Conservation (phyloP, 768 basidiomycete species). For the Rhodotorula diobovata region DNA sequence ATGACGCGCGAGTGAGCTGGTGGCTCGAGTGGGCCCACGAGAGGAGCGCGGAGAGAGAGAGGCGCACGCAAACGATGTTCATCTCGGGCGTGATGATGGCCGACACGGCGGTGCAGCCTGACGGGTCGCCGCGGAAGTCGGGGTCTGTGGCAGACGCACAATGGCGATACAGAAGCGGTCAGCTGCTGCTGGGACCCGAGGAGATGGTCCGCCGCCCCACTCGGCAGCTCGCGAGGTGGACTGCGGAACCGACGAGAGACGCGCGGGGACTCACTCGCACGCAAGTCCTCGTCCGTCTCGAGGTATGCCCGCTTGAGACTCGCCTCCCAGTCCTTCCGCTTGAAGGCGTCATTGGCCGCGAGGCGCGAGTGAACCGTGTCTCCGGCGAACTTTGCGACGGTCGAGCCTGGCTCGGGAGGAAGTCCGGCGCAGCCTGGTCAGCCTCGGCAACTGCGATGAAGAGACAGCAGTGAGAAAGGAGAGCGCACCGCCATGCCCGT, state of each 20-base stretch:
- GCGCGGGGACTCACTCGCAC: slow-evolving; percentile 58
- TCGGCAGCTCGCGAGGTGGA: too few relatives aligned
- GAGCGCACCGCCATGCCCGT: slow-evolving; percentile 95
- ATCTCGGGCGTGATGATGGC: slow-evolving; percentile 71
- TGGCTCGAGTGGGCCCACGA: too few relatives aligned
- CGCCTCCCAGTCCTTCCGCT: slow-evolving; percentile 62
- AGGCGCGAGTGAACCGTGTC: slow-evolving; percentile 75
- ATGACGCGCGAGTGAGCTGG: too few relatives aligned
- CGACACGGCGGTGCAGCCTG: slow-evolving; percentile 92
- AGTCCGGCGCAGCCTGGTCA: not conserved
- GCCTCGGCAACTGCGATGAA: too few relatives aligned
- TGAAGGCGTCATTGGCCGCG: slow-evolving; percentile 66
- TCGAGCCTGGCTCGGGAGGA: slow-evolving; percentile 58
- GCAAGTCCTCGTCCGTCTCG: slow-evolving; percentile 88
- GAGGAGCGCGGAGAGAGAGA: not conserved
- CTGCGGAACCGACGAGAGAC: not conserved
- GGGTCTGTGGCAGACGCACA: slow-evolving; percentile 57
- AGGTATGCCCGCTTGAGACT: slow-evolving; percentile 86
- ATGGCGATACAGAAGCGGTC: too few relatives aligned
- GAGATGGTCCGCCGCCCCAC: too few relatives aligned
- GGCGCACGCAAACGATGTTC: slow-evolving; percentile 55
- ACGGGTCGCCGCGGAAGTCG: slow-evolving; percentile 80
- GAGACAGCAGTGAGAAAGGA: slow-evolving; percentile 8
- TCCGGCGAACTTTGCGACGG: slow-evolving; percentile 82
- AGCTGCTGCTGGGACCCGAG: not conserved